phyloP scores from a whole-genome alignment of 192 early-diverging fungal genomes.

The Helicostylum pulchrum region DNA sequence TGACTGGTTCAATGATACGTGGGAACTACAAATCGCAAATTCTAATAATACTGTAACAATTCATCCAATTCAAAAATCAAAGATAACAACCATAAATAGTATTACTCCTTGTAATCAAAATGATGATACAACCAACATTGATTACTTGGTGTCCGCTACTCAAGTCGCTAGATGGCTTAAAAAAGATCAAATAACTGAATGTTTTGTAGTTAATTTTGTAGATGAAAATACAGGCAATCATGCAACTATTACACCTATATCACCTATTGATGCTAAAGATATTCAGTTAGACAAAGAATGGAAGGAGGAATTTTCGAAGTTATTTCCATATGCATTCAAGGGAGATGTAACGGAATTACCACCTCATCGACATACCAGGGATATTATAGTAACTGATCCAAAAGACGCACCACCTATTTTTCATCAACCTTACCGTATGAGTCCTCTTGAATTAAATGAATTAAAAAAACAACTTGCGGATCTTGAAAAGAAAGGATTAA shows the following conservation, averaged over 20 bases:
- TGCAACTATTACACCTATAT: neutral
- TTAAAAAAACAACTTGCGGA: conserved; percentile 14
- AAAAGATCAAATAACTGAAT: neutral
- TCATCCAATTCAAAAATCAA: neutral
- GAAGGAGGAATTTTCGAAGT: neutral
- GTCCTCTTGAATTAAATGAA: conserved; percentile 3
- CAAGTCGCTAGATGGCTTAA: neutral
- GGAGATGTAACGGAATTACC: neutral
- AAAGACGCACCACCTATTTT: neutral
- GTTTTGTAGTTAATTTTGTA: neutral
- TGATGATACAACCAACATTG: neutral
- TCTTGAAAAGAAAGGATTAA: conserved; percentile 25
- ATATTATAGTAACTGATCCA: conserved; percentile 6
- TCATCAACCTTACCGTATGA: conserved; percentile 24
- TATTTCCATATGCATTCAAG: neutral
- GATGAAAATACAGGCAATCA: neutral
- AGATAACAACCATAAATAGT: neutral
- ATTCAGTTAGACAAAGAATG: neutral
- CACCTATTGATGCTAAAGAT: neutral
- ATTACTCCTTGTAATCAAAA: neutral
- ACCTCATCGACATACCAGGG: neutral
- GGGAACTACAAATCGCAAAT: neutral
- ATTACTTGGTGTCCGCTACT: neutral
- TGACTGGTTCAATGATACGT: neutral
- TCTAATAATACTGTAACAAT: too few relatives aligned